phyloP scores from a whole-genome alignment of 2,329 filamentous ascomycete genomes.

The Arthrobotrys sinensis region DNA sequence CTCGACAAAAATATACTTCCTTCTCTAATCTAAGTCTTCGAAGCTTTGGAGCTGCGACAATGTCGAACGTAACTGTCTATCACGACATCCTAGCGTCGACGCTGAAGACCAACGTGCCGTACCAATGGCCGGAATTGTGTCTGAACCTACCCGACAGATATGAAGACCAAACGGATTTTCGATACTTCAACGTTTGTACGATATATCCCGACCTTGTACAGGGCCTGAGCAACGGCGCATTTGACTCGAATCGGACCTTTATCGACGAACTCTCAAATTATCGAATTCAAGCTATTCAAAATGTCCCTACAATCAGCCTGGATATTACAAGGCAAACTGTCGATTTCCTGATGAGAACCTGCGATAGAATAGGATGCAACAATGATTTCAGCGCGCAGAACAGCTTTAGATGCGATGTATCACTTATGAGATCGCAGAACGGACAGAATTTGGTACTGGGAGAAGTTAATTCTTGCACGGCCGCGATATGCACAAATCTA shows the following conservation, averaged over 20 bases:
- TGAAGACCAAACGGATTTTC: constrained; percentile 25
- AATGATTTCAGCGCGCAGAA: constrained; percentile 20
- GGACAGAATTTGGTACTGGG: constrained; percentile 22
- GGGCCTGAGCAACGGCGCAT: constrained; percentile 31
- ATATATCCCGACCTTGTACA: constrained; percentile 47
- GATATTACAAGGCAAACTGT: constrained; percentile 31
- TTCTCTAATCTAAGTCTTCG: not conserved
- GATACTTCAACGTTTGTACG: constrained; percentile 48
- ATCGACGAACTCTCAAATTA: constrained; percentile 45
- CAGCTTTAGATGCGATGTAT: constrained; percentile 19
- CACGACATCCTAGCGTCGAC: constrained; percentile 36
- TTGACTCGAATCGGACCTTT: constrained; percentile 41
- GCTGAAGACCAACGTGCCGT: constrained; percentile 26
- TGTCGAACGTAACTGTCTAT: constrained; percentile 36
- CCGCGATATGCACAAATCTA: constrained; percentile 48
- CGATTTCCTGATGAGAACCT: constrained; percentile 34
- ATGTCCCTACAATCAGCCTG: constrained; percentile 32
- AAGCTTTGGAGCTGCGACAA: not conserved
- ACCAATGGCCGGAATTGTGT: constrained; percentile 43
- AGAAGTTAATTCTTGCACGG: constrained; percentile 29
- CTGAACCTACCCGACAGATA: constrained; percentile 37
- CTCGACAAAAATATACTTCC: not conserved
- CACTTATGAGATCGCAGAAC: constrained; percentile 13
- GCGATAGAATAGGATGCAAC: constrained; percentile 46
- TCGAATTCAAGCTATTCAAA: constrained; percentile 32